phyloP scores from a whole-genome alignment of 495 filamentous ascomycete species.

The Sordaria brevicollis region DNA sequence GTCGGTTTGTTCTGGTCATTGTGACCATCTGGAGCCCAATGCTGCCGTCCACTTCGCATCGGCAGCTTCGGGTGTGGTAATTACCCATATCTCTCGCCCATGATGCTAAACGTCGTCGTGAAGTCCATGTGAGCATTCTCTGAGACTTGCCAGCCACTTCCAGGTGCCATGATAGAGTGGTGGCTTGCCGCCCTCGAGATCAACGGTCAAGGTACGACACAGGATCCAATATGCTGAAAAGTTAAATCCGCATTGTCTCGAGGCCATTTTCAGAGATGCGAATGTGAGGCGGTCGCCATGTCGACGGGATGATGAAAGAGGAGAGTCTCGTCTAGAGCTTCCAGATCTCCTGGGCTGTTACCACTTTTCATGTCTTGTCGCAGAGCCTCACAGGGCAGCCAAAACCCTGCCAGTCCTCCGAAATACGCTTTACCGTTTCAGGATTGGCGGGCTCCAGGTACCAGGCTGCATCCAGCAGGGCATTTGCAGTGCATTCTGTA shows the following conservation, averaged over 20 bases:
- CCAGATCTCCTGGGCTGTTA: not conserved
- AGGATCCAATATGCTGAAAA: not conserved
- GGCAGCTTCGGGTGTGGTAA: not conserved
- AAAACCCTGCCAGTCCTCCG: not conserved
- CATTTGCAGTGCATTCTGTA: not conserved
- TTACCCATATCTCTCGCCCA: not conserved
- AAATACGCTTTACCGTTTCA: not conserved
- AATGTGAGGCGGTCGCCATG: not conserved
- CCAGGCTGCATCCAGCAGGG: not conserved
- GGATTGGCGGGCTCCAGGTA: not conserved
- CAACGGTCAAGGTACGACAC: not conserved
- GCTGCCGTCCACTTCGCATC: not conserved
- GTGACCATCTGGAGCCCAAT: not conserved
- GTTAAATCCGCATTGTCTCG: not conserved
- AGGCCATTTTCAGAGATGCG: not conserved
- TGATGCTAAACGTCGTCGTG: not conserved
- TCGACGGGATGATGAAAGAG: not conserved
- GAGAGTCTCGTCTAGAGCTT: not conserved
- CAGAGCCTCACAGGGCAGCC: slow-evolving; percentile 5
- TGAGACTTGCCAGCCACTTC: not conserved
- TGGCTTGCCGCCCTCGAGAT: not conserved
- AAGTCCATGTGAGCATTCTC: not conserved
- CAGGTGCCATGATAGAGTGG: not conserved
- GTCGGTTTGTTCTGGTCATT: not conserved
- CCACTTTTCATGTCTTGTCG: not conserved